Evolutionary conservation across 345 rosid species (phyloP).

Genomic region (Pistacia integerrima): DNA sequence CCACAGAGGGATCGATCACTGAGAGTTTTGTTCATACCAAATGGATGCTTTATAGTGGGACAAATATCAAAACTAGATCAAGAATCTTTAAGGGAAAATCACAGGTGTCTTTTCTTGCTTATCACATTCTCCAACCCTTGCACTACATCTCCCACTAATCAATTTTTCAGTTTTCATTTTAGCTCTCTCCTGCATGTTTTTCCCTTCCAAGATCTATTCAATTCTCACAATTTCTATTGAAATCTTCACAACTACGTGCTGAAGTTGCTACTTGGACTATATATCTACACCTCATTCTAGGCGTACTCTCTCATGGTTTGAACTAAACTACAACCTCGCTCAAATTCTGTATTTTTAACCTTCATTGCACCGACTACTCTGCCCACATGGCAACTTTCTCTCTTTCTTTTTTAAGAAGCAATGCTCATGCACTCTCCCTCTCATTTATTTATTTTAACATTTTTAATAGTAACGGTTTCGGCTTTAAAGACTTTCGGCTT

Average conservation of each 20-base stretch:
- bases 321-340: constrained; percentile 25
- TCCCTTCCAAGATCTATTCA: neutral
- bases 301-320: constrained; percentile 3
- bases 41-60: neutral
- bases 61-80: neutral
- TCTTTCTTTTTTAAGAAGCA: too few relatives aligned
- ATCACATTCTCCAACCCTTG: neutral
- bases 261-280: neutral
- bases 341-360: constrained; percentile 25
- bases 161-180: neutral
- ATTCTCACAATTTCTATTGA: neutral
- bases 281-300: neutral
- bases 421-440: too few relatives aligned
- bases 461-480: too few relatives aligned
- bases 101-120: too few relatives aligned
- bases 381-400: too few relatives aligned
- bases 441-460: too few relatives aligned
- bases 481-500: too few relatives aligned
- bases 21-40: neutral
- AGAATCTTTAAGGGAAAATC: neutral
- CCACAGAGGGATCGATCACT: neutral
- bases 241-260: neutral
- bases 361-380: constrained; percentile 23
- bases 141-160: neutral
- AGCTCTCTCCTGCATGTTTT: neutral